Conservation (phyloP, 2,329 filamentous ascomycete genomes). For the Aspergillus luchuensis region DNA sequence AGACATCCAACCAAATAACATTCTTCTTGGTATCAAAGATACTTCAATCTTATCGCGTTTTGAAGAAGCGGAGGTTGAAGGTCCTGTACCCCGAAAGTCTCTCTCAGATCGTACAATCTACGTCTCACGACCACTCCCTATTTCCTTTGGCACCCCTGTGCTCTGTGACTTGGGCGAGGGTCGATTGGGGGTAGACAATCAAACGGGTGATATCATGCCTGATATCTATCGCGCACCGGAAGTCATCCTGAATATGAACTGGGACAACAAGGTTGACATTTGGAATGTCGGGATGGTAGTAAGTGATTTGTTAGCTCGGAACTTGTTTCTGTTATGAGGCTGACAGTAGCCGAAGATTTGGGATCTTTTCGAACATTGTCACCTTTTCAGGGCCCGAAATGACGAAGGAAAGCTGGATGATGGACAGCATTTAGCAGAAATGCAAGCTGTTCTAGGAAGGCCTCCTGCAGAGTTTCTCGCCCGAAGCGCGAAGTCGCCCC, state of each 20-base stretch:
- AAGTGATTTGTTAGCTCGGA: not conserved
- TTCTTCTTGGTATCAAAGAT: slow-evolving; percentile 35
- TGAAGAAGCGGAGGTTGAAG: slow-evolving; percentile 30
- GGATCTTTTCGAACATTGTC: slow-evolving; percentile 21
- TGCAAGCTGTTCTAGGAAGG: slow-evolving; percentile 9
- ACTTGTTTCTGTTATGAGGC: not conserved
- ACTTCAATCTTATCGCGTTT: slow-evolving; percentile 30
- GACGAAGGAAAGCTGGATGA: slow-evolving; percentile 14
- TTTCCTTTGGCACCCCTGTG: slow-evolving; percentile 23
- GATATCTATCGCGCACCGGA: slow-evolving; percentile 34
- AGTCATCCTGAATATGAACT: slow-evolving; percentile 32
- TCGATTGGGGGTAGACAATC: slow-evolving; percentile 20
- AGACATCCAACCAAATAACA: slow-evolving; percentile 38
- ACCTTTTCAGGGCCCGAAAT: slow-evolving; percentile 19
- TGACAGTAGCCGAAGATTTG: slow-evolving; percentile 21
- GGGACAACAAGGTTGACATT: slow-evolving; percentile 33
- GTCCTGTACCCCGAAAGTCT: slow-evolving; percentile 32
- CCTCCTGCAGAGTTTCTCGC: slow-evolving; percentile 15
- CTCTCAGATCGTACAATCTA: slow-evolving; percentile 33
- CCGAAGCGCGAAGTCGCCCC: slow-evolving; percentile 9
- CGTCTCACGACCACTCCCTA: slow-evolving; percentile 22
- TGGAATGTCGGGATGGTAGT: slow-evolving; percentile 35
- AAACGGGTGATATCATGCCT: slow-evolving; percentile 29
- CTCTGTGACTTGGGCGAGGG: slow-evolving; percentile 35
- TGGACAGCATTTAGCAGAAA: slow-evolving; percentile 17